Evolutionary conservation across 345 rosid genomes (phyloP), one percentile per base, ranked within the genome.

Genomic region (Barbarea vulgaris): DNA sequence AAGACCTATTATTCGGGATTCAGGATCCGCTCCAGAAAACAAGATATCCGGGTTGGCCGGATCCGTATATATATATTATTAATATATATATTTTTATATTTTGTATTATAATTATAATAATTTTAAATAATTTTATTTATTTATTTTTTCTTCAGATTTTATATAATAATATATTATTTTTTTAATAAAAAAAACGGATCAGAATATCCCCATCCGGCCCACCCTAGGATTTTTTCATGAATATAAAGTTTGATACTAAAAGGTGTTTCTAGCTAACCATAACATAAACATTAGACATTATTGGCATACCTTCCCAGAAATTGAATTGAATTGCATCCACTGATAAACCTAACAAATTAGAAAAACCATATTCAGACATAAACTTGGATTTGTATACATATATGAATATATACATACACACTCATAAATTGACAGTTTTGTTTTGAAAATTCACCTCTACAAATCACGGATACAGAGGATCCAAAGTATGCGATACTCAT

Each of bases 401-500:
- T 28, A 18, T 27, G 30, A 3, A 28, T 28, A 28, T 28, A 39
- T 12, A 9, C 28, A 53, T 52, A 17, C 65, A 50, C 12, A 73
- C 10, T 18, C 39, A 50, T 19, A 41, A 27, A 15, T 13, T 31
- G 42, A 12, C 37, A 13, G 2, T 39, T 73, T 4, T 59, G 17
- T 41, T 53, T 21, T 25, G 0, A 2, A 33, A 5, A 1, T 10
- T 81, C 73, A 93, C 98, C 97, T 84, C 78, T 87, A 79, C 91
- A 93, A 79, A 88, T 85, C 22, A 91, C 48, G 22, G 89, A 81
- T 48, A 89, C 83, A 53, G 98, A 89, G n/a, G 97, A 89, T 62
- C 97, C 97, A 79, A 91, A 93, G 83, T 85, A 93, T 11, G 86
- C 90, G 17, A 85, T 82, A 74, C 91, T 66, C 63, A 87, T 80